These are phyloP conservation scores for Pythium vanterpoolii DNA, from an alignment of 352 stramenopile species.

Conservation along the genomic window DNA sequence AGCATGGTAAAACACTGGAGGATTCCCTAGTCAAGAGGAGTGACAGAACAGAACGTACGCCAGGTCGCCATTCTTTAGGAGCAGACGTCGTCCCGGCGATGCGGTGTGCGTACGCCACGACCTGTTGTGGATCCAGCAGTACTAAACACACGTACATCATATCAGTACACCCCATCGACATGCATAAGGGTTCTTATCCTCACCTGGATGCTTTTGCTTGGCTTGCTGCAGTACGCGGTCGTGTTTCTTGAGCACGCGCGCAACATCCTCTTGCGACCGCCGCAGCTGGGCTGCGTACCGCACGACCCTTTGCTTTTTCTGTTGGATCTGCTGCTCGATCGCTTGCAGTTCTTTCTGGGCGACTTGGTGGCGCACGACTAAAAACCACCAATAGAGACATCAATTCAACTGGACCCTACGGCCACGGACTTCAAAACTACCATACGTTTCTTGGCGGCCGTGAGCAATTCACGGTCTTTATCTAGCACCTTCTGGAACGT, in stretches of 20 bases:
- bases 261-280: constrained; percentile 65
- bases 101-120: constrained; percentile 79
- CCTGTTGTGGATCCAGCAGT: constrained; percentile 56
- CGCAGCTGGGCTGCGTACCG: constrained; percentile 65
- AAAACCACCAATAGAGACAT: background rate
- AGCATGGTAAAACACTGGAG: too few relatives aligned
- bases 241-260: constrained; percentile 67
- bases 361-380: constrained; percentile 67
- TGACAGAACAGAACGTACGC: constrained; percentile 57
- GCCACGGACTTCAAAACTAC: background rate
- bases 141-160: constrained; percentile 27
- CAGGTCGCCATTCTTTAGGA: constrained; percentile 69
- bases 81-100: constrained; percentile 78
- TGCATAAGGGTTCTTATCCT: background rate
- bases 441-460: constrained; percentile 69
- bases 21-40: background rate
- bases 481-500: constrained; percentile 73
- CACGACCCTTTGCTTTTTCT: constrained; percentile 68
- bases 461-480: constrained; percentile 68
- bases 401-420: background rate
- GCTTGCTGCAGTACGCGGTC: constrained; percentile 51
- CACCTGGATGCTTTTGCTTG: constrained; percentile 55
- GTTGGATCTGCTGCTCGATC: constrained; percentile 55
- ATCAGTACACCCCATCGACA: background rate
- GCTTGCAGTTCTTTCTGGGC: constrained; percentile 66